phyloP scores from a whole-genome alignment of 2,329 filamentous ascomycete genomes.

The Hortaea werneckii region DNA sequence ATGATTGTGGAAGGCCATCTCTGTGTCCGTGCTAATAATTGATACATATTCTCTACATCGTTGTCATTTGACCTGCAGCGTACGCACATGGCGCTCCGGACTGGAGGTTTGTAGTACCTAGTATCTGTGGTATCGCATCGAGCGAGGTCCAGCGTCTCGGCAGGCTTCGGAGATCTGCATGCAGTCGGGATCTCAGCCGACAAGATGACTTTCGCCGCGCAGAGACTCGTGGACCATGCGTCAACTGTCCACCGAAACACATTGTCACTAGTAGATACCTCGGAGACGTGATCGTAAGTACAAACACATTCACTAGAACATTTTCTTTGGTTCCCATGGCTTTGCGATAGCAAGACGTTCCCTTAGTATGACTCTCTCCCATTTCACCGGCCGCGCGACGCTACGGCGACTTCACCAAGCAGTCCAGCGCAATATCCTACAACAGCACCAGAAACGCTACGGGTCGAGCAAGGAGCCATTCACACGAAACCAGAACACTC shows the following conservation, averaged over 20 bases:
- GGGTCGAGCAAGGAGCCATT: conserved; percentile 8
- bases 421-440: conserved; percentile 23
- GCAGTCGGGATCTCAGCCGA: too few relatives aligned
- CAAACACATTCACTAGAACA: background rate
- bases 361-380: background rate
- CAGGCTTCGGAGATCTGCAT: too few relatives aligned
- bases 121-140: too few relatives aligned
- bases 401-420: conserved; percentile 22
- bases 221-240: background rate
- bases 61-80: too few relatives aligned
- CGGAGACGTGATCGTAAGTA: background rate
- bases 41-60: too few relatives aligned
- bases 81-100: too few relatives aligned
- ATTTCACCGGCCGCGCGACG: conserved; percentile 19
- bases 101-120: too few relatives aligned
- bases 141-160: too few relatives aligned
- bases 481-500: conserved; percentile 5
- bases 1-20: too few relatives aligned
- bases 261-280: background rate
- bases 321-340: background rate
- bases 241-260: background rate
- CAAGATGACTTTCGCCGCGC: too few relatives aligned
- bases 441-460: conserved; percentile 16
- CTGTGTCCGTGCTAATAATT: too few relatives aligned
- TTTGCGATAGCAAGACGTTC: background rate